Evolutionary conservation across 2,329 filamentous ascomycete genomes (phyloP), one percentile per base, ranked within the genome.

Genomic region (Trichoderma aggressivum): DNA sequence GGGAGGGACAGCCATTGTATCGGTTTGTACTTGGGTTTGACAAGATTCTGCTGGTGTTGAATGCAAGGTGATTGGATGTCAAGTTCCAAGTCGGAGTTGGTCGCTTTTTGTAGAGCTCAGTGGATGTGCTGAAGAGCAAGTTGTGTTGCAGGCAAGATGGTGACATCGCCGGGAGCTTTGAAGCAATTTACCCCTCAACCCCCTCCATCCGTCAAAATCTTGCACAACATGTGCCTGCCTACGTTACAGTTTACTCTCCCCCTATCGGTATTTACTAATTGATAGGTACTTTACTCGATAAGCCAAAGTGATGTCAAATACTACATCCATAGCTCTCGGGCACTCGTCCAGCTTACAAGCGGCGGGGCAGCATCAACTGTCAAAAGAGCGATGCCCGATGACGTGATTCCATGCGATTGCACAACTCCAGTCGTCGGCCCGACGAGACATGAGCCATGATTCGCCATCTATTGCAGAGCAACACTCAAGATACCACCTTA

Each of bases 1-100:
- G 75, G 92, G 92, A 75, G 91, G 88, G 76, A 94, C 87, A 34
- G 92, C 90, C 92, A 94, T 94, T 67, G 72, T 69, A 34, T 21
- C 16, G 16, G 26, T 32, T 34, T 50, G 43, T 50, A 21, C 16
- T 26, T 55, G 21, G 6, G n/a, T 21, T 11, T 8, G 12, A 6
- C 1, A 5, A 30, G 12, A 8, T 2, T 5, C 3, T 39, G 21
- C 8, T 14, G 7, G 32, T 18, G 12, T 26, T 28, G 12, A 59
- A 36, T 18, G 7, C 2, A 30, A 30, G 16, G 55, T 5, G 11
- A 58, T 30, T 7, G 36, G 8, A 47, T 36, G 30, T 11, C 24
- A 43, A 21, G 60, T 26, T 21, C n/a, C 10, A 58, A 21, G 28
- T 28, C 72, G 74, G 73, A 74, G 74, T 72, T 73, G 74, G 6